These are phyloP conservation scores for Podosphaera aphanis DNA, from an alignment of 2,329 filamentous ascomycete genomes.

Conservation along the genomic window DNA sequence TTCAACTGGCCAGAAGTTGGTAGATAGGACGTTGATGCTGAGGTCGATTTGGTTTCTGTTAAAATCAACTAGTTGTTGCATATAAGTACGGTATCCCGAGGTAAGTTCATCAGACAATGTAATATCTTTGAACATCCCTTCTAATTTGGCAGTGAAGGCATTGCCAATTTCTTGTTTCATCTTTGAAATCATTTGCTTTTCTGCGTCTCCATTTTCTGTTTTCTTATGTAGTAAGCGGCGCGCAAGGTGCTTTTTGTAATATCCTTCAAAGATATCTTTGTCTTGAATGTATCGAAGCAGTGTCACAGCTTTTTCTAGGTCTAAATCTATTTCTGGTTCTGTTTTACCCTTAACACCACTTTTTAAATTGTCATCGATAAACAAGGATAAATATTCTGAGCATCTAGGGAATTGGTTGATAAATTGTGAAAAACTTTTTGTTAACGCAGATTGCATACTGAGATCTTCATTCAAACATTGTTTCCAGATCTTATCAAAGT, in stretches of 20 bases:
- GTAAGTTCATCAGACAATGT: conserved; percentile 67
- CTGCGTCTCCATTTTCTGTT: conserved; percentile 72
- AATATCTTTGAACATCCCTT: conserved; percentile 97
- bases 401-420: conserved; percentile 75
- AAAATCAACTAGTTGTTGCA: conserved; percentile 26
- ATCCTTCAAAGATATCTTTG: conserved; percentile 85
- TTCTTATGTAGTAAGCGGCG: conserved; percentile 71
- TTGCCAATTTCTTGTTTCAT: conserved; percentile 96
- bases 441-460: conserved; percentile 57
- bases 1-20: conserved; percentile 86
- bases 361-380: conserved; percentile 91
- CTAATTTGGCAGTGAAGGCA: conserved; percentile 76
- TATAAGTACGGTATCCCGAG: conserved; percentile 48
- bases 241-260: conserved; percentile 93
- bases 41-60: conserved; percentile 49
- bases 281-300: conserved; percentile 74
- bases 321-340: conserved; percentile 59
- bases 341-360: conserved; percentile 84
- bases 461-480: conserved; percentile 54
- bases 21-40: conserved; percentile 65
- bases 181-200: conserved; percentile 83
- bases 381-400: conserved; percentile 83
- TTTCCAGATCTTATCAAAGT: conserved; percentile 62
- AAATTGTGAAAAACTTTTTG: conserved; percentile 72
- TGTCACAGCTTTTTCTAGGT: conserved; percentile 74